phyloP scores from a whole-genome alignment of 169 alveolate genomes.

The Miamiensis avidus region DNA sequence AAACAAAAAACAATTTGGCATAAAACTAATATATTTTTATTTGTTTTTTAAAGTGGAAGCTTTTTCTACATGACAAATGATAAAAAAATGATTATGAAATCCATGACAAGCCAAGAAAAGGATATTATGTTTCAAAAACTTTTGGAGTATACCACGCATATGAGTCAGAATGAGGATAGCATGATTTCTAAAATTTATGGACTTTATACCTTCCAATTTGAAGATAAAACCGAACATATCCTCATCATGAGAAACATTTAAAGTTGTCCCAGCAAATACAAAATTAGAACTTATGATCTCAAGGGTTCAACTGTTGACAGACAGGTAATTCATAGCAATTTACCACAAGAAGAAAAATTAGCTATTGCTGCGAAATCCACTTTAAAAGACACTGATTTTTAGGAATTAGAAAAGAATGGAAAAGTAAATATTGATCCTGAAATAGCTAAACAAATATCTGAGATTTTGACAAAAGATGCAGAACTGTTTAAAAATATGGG shows the following conservation, averaged over 20 bases:
- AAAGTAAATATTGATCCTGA: conserved; percentile 18
- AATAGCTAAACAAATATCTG: not conserved
- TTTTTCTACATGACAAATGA: conserved; percentile 34
- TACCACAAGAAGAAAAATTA: not conserved
- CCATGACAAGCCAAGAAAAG: conserved; percentile 22
- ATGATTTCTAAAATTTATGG: conserved; percentile 43
- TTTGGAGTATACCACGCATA: conserved; percentile 29
- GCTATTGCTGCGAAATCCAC: not conserved
- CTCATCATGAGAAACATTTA: conserved; percentile 39
- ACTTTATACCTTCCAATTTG: conserved; percentile 19
- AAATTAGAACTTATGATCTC: conserved; percentile 20
- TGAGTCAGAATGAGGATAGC: conserved; percentile 15
- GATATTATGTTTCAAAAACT: conserved; percentile 12
- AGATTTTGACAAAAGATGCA: conserved; percentile 34
- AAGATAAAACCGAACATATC: not conserved
- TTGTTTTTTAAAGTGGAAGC: conserved; percentile 44
- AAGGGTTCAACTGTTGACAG: conserved; percentile 44
- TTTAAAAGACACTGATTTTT: conserved; percentile 45
- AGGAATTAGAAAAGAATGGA: conserved; percentile 22
- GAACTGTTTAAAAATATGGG: conserved; percentile 17
- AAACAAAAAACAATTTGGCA: no score
- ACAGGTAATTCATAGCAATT: conserved; percentile 14
- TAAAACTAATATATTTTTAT: no score
- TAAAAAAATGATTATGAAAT: conserved; percentile 32
- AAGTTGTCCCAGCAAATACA: conserved; percentile 14